Conservation (phyloP, 1,284 basidiomycete genomes). For the Takashimella koratensis region DNA sequence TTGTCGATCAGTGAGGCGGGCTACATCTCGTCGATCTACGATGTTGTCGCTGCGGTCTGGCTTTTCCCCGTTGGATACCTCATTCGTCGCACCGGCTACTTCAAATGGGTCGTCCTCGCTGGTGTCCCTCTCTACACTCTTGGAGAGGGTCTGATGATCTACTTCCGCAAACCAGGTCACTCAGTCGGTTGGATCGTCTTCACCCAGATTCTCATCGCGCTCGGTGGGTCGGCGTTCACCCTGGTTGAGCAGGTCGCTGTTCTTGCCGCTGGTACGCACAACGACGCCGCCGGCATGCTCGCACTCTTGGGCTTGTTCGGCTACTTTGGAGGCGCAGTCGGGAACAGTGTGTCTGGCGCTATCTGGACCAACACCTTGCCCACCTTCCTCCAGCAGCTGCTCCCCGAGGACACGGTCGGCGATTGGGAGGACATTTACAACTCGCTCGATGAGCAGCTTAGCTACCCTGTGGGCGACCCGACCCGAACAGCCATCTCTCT, state of each 20-base stretch:
- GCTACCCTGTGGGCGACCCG: constrained; percentile 25
- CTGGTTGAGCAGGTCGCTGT: constrained; percentile 48
- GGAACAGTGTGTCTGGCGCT: constrained; percentile 45
- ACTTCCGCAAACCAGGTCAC: constrained; percentile 42
- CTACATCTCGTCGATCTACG: constrained; percentile 45
- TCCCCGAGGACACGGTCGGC: constrained; percentile 38
- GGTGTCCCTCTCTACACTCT: constrained; percentile 44
- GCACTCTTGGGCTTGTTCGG: constrained; percentile 45
- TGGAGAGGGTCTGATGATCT: constrained; percentile 48
- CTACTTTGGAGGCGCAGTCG: constrained; percentile 45
- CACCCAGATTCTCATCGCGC: constrained; percentile 47
- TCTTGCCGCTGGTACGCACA: constrained; percentile 45
- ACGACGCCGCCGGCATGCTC: constrained; percentile 47
- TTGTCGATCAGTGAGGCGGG: constrained; percentile 42
- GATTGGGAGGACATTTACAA: constrained; percentile 34
- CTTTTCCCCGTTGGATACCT: constrained; percentile 42
- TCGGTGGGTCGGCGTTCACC: constrained; percentile 47
- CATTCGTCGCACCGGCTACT: constrained; percentile 42
- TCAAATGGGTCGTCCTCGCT: constrained; percentile 42
- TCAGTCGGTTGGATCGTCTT: constrained; percentile 30
- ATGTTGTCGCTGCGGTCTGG: constrained; percentile 43
- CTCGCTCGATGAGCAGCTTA: constrained; percentile 30
- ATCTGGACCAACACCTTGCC: constrained; percentile 51
- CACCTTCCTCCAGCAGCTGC: constrained; percentile 20
- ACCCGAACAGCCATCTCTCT: constrained; percentile 30